Conservation (phyloP, 768 basidiomycete species). For the Zangia roseola region DNA sequence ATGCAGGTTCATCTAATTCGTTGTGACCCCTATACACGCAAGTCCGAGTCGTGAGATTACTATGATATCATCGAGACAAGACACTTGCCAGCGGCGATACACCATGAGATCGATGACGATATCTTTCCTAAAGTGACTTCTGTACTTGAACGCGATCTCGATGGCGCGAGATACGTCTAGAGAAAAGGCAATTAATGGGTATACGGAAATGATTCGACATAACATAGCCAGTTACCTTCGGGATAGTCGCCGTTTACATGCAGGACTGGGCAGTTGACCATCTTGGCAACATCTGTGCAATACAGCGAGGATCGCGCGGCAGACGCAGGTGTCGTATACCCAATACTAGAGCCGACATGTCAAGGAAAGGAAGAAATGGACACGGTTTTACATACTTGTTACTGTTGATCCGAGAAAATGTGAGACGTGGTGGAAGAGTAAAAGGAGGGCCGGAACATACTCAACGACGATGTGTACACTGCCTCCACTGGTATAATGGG, state of each 20-base stretch:
- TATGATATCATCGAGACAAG: background rate
- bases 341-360: constrained; percentile 57
- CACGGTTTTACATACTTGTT: constrained; percentile 48
- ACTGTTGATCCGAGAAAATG: constrained; percentile 29
- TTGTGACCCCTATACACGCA: constrained; percentile 72
- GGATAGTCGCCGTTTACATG: constrained; percentile 93
- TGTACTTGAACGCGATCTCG: constrained; percentile 84
- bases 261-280: constrained; percentile 84
- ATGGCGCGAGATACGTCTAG: constrained; percentile 82
- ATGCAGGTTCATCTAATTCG: constrained; percentile 82
- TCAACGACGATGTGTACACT: constrained; percentile 90
- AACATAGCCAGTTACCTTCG: constrained; percentile 49
- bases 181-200: background rate
- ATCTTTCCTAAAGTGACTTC: constrained; percentile 87
- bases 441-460: constrained; percentile 42
- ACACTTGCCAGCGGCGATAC: constrained; percentile 72
- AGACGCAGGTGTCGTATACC: constrained; percentile 88
- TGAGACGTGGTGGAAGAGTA: background rate
- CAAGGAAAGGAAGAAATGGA: background rate
- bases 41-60: background rate
- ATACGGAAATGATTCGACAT: too few species aligned
- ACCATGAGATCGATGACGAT: constrained; percentile 88
- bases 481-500: constrained; percentile 90
- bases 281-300: constrained; percentile 86
- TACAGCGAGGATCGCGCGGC: constrained; percentile 83